Conservation (phyloP, 2,329 filamentous ascomycete genomes). For the Colletotrichum endophyticum region DNA sequence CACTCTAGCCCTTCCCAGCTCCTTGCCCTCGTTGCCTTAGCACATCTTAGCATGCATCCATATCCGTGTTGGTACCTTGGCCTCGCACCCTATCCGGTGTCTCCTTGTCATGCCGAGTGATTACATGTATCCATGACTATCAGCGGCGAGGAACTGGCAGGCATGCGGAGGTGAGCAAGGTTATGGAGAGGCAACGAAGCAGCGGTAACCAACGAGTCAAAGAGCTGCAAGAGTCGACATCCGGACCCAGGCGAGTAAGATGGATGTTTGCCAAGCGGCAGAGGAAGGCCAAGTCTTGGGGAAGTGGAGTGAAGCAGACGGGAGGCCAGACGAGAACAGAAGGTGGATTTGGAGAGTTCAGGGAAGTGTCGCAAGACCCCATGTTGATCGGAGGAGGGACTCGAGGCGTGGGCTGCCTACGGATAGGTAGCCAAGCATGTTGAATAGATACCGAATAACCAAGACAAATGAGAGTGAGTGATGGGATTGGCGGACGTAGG, state of each 20-base stretch:
- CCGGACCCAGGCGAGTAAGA: neutral
- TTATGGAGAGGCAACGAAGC: neutral
- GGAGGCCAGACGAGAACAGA: constrained; percentile 16
- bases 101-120: neutral
- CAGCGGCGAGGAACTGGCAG: constrained; percentile 4
- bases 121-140: constrained; percentile 6
- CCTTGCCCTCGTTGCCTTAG: neutral
- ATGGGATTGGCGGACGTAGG: neutral
- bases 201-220: neutral
- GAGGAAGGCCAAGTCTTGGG: constrained; percentile 19
- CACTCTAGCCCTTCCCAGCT: neutral
- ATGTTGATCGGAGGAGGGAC: neutral
- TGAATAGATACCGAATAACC: neutral
- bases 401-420: neutral
- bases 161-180: neutral
- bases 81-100: neutral
- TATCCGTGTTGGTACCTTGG: neutral
- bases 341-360: constrained; percentile 5
- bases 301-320: constrained; percentile 17
- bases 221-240: neutral
- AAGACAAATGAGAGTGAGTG: neutral
- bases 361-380: neutral
- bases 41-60: neutral
- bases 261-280: constrained; percentile 6
- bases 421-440: neutral